phyloP scores from a whole-genome alignment of 2,329 filamentous ascomycete species.

The Fusarium veterinarium region DNA sequence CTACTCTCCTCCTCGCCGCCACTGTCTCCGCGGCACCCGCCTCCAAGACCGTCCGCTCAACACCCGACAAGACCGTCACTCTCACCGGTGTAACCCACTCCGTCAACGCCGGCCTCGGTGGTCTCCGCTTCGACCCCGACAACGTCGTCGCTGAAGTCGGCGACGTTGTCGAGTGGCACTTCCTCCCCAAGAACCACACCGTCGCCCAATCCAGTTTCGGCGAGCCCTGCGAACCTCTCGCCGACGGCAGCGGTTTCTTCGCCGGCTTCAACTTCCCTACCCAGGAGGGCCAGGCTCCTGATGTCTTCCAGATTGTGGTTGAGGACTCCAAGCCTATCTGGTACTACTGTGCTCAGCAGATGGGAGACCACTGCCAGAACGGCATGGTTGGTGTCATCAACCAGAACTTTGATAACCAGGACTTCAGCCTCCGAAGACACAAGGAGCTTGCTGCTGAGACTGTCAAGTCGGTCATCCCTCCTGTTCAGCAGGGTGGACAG shows the following conservation, averaged over 20 bases:
- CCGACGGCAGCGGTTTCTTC: constrained; percentile 55
- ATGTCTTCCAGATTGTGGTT: constrained; percentile 60
- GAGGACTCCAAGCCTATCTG: constrained; percentile 55
- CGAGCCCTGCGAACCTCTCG: constrained; percentile 56
- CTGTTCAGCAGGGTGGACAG: constrained; percentile 50
- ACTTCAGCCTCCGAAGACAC: constrained; percentile 53
- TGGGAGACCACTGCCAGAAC: constrained; percentile 58
- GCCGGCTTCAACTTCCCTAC: constrained; percentile 58
- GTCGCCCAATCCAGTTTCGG: constrained; percentile 58
- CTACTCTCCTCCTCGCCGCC: constrained; percentile 46
- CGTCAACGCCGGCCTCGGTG: constrained; percentile 58
- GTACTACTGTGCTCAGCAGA: constrained; percentile 58
- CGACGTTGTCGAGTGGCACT: constrained; percentile 66
- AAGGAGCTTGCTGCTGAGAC: constrained; percentile 51
- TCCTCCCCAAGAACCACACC: constrained; percentile 63
- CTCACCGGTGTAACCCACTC: constrained; percentile 58
- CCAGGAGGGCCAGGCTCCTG: constrained; percentile 48
- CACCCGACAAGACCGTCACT: constrained; percentile 49
- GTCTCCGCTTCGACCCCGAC: constrained; percentile 62
- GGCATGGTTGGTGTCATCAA: constrained; percentile 64
- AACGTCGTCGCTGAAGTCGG: constrained; percentile 61
- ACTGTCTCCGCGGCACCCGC: constrained; percentile 50
- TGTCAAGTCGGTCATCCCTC: constrained; percentile 47
- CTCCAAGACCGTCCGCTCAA: constrained; percentile 40
- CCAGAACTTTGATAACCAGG: constrained; percentile 55